Conservation (phyloP, 1,284 basidiomycete species). For the Ganoderma resinaceum region DNA sequence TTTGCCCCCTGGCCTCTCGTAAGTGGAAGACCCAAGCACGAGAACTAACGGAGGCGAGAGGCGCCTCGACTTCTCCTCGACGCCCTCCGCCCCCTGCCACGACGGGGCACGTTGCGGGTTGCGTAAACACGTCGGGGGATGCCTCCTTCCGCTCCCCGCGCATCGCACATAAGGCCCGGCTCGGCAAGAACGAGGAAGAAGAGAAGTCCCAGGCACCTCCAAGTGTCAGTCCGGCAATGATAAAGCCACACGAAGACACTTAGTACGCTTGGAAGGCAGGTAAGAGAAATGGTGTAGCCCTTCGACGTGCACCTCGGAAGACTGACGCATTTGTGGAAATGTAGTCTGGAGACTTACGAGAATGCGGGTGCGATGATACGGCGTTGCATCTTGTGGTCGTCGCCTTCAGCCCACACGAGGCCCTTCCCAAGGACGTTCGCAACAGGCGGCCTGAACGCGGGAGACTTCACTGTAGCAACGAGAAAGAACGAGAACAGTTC, state of each 20-base stretch:
- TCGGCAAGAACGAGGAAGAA: not conserved
- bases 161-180: not conserved
- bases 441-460: constrained; percentile 35
- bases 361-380: constrained; percentile 43
- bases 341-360: constrained; percentile 29
- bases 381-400: constrained; percentile 41
- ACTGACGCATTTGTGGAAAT: not conserved
- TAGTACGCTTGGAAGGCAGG: not conserved
- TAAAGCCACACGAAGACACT: not conserved
- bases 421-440: constrained; percentile 39
- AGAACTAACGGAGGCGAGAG: not conserved
- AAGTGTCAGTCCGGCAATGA: not conserved
- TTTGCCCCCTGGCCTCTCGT: not conserved
- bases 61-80: not conserved
- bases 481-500: not conserved
- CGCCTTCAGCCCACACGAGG: constrained; percentile 41
- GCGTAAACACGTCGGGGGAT: not conserved
- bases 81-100: not conserved
- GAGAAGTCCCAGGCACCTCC: not conserved
- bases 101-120: not conserved
- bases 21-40: not conserved
- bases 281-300: not conserved
- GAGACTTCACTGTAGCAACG: constrained; percentile 34
- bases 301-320: not conserved
- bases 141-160: not conserved